Conservation (phyloP, 768 basidiomycete genomes). For the Podaxis rugospora region DNA sequence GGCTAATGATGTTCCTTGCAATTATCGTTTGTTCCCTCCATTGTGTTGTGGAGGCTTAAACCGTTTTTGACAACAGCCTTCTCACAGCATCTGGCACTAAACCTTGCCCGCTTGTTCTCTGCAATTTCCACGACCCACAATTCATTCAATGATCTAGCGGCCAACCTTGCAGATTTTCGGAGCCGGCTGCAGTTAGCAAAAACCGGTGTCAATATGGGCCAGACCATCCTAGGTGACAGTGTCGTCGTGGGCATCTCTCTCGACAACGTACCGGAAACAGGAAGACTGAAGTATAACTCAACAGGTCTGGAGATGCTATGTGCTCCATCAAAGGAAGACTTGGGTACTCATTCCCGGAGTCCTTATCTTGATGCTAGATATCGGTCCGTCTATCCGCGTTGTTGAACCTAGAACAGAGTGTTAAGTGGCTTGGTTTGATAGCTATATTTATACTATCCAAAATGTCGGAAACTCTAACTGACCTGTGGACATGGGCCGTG, state of each 20-base stretch:
- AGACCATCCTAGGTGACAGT: neutral
- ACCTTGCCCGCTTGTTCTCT: neutral
- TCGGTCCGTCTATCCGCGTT: neutral
- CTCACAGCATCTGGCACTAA: neutral
- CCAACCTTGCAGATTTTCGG: neutral
- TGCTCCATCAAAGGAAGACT: neutral
- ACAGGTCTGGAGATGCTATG: slow-evolving; percentile 3
- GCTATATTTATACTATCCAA: neutral
- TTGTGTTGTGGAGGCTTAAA: neutral
- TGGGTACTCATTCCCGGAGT: neutral
- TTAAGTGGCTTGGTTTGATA: too few species aligned
- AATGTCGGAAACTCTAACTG: neutral
- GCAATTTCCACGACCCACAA: neutral
- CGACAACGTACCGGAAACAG: neutral
- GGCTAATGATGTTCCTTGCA: neutral
- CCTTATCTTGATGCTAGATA: neutral
- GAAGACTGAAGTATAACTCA: neutral
- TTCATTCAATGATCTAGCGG: neutral
- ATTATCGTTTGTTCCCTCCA: neutral
- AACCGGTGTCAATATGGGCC: neutral
- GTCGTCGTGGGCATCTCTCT: neutral
- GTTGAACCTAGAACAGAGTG: too few species aligned
- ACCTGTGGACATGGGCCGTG: neutral
- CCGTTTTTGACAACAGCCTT: neutral
- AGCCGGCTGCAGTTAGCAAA: neutral